A percentile compares a stretch with the other conserved stretches of the same genome.
These are phyloP conservation scores for Strigomonas culicis DNA, from an alignment of 208 protist species.

Conservation along the genomic window DNA sequence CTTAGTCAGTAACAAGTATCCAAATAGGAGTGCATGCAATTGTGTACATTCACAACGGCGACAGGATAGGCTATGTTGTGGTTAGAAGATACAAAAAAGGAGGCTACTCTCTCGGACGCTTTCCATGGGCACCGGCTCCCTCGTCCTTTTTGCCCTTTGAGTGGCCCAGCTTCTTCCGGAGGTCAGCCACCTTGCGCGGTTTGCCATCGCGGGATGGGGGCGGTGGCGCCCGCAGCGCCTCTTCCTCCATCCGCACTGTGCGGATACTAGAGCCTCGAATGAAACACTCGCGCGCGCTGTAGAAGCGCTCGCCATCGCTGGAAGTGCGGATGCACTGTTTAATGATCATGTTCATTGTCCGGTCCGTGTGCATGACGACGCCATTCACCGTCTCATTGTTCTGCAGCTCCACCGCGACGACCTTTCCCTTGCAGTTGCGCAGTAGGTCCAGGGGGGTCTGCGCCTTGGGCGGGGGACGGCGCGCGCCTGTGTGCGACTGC, in stretches of 20 bases:
- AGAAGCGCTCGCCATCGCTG: constrained; percentile 63
- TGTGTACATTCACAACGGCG: too few relatives aligned
- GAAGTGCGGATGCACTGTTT: constrained; percentile 70
- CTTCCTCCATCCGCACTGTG: constrained; percentile 77
- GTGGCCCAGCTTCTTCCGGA: too few relatives aligned
- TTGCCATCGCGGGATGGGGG: too few relatives aligned
- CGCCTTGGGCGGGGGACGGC: not conserved
- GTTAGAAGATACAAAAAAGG: too few relatives aligned
- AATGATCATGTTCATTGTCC: constrained; percentile 82
- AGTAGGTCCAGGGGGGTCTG: constrained; percentile 74
- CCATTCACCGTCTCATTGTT: constrained; percentile 80
- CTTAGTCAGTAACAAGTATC: not conserved
- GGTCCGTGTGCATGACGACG: constrained; percentile 68
- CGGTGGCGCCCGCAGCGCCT: constrained; percentile 31
- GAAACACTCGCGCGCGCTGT: constrained; percentile 58
- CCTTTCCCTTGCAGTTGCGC: constrained; percentile 74
- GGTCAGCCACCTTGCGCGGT: too few relatives aligned
- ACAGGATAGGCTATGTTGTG: too few relatives aligned
- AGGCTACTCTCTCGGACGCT: not conserved
- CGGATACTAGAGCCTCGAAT: constrained; percentile 71
- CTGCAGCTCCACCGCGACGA: constrained; percentile 68
- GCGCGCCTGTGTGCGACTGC: not conserved
- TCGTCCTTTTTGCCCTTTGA: not conserved
- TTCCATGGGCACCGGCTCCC: not conserved
- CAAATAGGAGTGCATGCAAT: too few relatives aligned